A percentile compares a stretch with the other conserved stretches of the same genome.
These are phyloP conservation scores for Penicillium subrubescens DNA, from an alignment of 495 filamentous ascomycete genomes.

Conservation along the genomic window DNA sequence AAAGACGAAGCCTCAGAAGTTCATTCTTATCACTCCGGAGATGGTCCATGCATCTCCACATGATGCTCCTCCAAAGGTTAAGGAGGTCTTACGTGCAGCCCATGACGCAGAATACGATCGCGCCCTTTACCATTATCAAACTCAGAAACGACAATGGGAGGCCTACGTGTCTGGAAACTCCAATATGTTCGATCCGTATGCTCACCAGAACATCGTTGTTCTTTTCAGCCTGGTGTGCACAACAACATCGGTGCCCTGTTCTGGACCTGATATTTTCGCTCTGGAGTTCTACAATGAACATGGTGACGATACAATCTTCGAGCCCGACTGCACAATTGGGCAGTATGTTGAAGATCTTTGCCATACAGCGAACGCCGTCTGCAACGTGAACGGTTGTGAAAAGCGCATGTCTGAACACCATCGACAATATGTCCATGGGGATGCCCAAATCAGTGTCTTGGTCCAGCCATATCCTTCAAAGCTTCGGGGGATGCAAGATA, in stretches of 20 bases:
- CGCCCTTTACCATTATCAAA: conserved; percentile 89
- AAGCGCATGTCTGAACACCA: conserved; percentile 90
- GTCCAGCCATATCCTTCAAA: conserved; percentile 75
- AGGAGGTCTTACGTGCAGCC: conserved; percentile 90
- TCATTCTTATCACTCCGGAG: conserved; percentile 87
- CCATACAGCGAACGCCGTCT: conserved; percentile 69
- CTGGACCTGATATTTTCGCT: conserved; percentile 82
- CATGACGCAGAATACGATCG: conserved; percentile 97
- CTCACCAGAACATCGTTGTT: conserved; percentile 94
- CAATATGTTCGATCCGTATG: conserved; percentile 88
- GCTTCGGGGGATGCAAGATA: conserved; percentile 69
- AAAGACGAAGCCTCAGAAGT: conserved; percentile 65
- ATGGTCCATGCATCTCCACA: conserved; percentile 85
- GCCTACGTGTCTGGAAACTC: conserved; percentile 80
- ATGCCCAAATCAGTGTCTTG: conserved; percentile 88
- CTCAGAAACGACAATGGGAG: conserved; percentile 94
- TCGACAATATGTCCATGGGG: conserved; percentile 94
- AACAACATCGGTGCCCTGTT: conserved; percentile 85
- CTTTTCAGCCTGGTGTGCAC: conserved; percentile 93
- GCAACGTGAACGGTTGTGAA: conserved; percentile 83
- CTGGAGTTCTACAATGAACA: conserved; percentile 93
- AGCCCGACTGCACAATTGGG: conserved; percentile 88
- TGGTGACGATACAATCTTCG: conserved; percentile 62
- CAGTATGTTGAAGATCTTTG: conserved; percentile 96
- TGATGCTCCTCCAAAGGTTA: conserved; percentile 77